Conservation (phyloP, 768 basidiomycete genomes). For the Pleurotus cornucopiae region DNA sequence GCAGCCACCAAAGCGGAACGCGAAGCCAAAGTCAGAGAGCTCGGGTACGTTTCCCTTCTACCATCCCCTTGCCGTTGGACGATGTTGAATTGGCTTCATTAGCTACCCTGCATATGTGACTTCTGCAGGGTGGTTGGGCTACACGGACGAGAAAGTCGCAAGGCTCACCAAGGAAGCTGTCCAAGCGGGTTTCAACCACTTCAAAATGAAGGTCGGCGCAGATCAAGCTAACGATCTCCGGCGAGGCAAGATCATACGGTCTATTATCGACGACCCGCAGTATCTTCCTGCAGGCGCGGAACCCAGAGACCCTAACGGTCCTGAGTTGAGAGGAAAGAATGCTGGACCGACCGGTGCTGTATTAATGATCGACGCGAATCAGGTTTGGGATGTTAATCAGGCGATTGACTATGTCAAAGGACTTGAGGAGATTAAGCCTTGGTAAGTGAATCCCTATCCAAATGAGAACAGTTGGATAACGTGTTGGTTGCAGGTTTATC, state of each 20-base stretch:
- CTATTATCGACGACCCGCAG: constrained; percentile 91
- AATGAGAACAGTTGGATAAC: neutral
- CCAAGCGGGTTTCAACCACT: constrained; percentile 89
- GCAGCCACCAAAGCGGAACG: constrained; percentile 75
- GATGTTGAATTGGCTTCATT: neutral
- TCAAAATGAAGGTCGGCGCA: constrained; percentile 98
- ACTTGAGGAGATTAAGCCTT: constrained; percentile 79
- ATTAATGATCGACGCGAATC: constrained; percentile 97
- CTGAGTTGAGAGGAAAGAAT: constrained; percentile 79
- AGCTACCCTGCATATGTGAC: constrained; percentile 95
- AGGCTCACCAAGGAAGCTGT: constrained; percentile 85
- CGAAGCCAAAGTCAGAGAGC: constrained; percentile 66
- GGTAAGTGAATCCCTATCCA: constrained; percentile 38
- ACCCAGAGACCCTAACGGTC: constrained; percentile 56
- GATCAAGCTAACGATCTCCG: constrained; percentile 78
- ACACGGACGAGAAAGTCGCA: constrained; percentile 88
- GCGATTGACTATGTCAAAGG: constrained; percentile 89
- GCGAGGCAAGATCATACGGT: constrained; percentile 84
- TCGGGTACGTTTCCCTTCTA: constrained; percentile 41
- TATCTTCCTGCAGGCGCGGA: constrained; percentile 60
- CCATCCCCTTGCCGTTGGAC: neutral
- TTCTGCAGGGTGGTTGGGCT: constrained; percentile 91
- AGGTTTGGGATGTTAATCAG: constrained; percentile 91
- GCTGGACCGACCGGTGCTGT: constrained; percentile 93
- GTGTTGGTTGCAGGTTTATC: constrained; percentile 60